phyloP scores from a whole-genome alignment of 208 protist genomes.

The Leptomonas seymouri region DNA sequence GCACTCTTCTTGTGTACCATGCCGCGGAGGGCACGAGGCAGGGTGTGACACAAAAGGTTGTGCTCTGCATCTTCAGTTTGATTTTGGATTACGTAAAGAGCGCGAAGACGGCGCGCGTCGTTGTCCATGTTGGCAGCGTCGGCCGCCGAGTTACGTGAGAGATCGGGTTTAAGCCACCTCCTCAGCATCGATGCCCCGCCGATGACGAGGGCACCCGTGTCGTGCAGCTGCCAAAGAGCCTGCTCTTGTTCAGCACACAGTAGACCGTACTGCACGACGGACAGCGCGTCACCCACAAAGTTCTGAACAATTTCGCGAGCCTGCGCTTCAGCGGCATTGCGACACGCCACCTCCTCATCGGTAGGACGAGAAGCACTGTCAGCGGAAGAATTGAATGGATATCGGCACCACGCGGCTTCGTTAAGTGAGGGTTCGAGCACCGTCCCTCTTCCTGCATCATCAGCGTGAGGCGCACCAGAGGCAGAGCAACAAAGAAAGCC shows the following conservation, averaged over 20 bases:
- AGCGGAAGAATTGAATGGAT: neutral
- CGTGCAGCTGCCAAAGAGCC: slow-evolving; percentile 32
- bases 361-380: neutral
- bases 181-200: slow-evolving; percentile 9
- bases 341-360: too few species aligned
- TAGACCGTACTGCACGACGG: slow-evolving; percentile 48
- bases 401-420: slow-evolving; percentile 28
- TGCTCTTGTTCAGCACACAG: slow-evolving; percentile 27
- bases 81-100: neutral
- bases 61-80: neutral
- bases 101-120: slow-evolving; percentile 3
- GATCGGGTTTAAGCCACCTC: neutral
- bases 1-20: neutral
- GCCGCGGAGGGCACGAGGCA: slow-evolving; percentile 3
- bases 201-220: slow-evolving; percentile 14
- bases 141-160: neutral
- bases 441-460: neutral
- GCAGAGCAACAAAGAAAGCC: slow-evolving; percentile 30
- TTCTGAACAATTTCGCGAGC: slow-evolving; percentile 10
- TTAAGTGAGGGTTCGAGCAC: slow-evolving; percentile 9
- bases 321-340: slow-evolving; percentile 6
- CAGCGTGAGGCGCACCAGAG: neutral
- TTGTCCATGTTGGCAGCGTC: neutral
- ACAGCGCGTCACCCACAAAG: slow-evolving; percentile 50
- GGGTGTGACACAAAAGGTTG: neutral